Conservation (phyloP, 2,329 filamentous ascomycete genomes). For the Fusarium cyanostomum region DNA sequence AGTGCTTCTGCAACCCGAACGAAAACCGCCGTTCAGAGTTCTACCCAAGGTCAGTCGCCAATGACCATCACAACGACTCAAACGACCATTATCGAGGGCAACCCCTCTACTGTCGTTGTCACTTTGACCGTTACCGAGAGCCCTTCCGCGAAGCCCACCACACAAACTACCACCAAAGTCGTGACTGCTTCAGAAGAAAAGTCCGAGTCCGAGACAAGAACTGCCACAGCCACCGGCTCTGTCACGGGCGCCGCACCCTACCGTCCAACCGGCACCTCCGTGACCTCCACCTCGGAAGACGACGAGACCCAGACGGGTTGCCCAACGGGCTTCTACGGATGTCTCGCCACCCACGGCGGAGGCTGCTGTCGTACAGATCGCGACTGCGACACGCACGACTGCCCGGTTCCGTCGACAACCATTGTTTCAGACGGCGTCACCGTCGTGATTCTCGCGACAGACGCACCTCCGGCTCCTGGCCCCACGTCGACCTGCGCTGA, state of each 20-base stretch:
- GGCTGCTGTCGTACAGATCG: slow-evolving; percentile 88
- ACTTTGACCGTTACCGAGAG: slow-evolving; percentile 53
- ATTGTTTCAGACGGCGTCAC: slow-evolving; percentile 75
- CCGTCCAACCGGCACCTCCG: slow-evolving; percentile 54
- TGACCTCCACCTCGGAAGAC: slow-evolving; percentile 45
- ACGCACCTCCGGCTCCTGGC: slow-evolving; percentile 55
- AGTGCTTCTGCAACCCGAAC: slow-evolving; percentile 45
- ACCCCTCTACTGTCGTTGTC: slow-evolving; percentile 54
- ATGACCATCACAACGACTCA: slow-evolving; percentile 52
- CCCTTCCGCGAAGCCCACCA: slow-evolving; percentile 50
- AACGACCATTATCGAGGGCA: slow-evolving; percentile 49
- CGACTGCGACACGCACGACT: slow-evolving; percentile 83
- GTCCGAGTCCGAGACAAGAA: neutral
- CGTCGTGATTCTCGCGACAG: slow-evolving; percentile 69
- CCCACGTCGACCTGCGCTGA: slow-evolving; percentile 68
- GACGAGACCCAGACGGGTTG: slow-evolving; percentile 62
- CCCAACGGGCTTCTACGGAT: slow-evolving; percentile 92
- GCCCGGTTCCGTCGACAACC: slow-evolving; percentile 71
- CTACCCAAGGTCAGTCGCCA: slow-evolving; percentile 22
- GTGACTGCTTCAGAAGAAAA: slow-evolving; percentile 42
- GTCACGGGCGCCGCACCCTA: slow-evolving; percentile 56
- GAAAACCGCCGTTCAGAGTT: slow-evolving; percentile 30
- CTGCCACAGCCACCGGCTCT: slow-evolving; percentile 49
- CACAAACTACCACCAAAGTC: slow-evolving; percentile 46
- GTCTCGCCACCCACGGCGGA: slow-evolving; percentile 83